Base-by-base conservation (phyloP, 495 filamentous ascomycete species). In the Penicillium manginii region DNA sequence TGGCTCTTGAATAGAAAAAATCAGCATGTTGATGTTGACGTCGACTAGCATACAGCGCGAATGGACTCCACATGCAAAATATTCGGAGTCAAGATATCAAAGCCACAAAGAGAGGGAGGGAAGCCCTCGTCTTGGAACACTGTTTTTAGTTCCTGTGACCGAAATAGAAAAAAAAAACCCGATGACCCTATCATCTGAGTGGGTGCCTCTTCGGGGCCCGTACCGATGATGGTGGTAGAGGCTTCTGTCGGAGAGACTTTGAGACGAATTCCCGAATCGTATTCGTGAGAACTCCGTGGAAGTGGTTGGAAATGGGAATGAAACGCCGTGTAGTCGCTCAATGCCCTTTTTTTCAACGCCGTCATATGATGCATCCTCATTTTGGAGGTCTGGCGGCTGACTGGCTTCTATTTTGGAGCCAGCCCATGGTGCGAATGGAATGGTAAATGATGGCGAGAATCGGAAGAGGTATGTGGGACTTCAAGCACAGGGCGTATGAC, bases 401-500 rank as follows among this genome's bases (percentile, higher is more conserved):
- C 14, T 43, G 17, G 40, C 15, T n/a, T n/a, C n/a, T 17, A 43
- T 43, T 19, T 3, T 43, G 5, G 2, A 18, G 40, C 40, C 40
- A 43, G 40, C 35, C 35, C 15, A n/a, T 37, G 15, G 4, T n/a
- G 35, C 7, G 7, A 43, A n/a, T 19, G 5, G 40, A 9, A 43
- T 18, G n/a, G 40, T 43, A 43, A 9, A 43, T n/a, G 40, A 19
- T 43, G 17, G 4, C 40, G 40, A n/a, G 40, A 19, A 43, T 17
- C 17, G 17, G n/a, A 43, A 9, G 17, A 14, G 35, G 12, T 37
- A 14, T 37, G 35, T 43, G 40, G 8, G n/a, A 43, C 1, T n/a
- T 64, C 57, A 66, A 59, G 63, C 70, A 52, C 72, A 75, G 5
- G 72, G 59, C 2, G 74, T 76, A 14, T 75, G 72, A 55, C 78